phyloP scores from a whole-genome alignment of 23 red algal genomes.

The Gracilaria gracilis region DNA sequence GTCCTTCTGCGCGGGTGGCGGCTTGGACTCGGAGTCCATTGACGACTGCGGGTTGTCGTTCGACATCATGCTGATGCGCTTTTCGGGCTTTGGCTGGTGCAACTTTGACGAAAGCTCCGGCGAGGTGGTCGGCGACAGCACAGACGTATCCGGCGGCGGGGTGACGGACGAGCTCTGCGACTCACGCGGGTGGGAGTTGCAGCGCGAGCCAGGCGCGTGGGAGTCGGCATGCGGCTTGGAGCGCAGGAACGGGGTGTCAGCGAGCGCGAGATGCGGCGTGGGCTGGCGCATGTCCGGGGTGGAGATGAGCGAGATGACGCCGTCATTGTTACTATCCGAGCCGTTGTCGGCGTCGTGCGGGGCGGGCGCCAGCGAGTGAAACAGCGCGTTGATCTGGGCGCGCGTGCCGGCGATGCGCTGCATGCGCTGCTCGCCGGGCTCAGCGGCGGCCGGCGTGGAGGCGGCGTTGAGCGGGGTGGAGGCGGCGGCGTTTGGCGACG shows the following conservation, averaged over 20 bases:
- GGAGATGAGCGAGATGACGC: slow-evolving; percentile 64
- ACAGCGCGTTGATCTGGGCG: slow-evolving; percentile 58
- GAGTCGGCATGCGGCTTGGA: neutral
- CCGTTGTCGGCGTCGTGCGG: slow-evolving; percentile 11
- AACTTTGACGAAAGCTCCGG: slow-evolving; percentile 9
- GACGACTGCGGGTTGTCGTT: neutral
- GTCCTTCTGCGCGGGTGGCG: neutral
- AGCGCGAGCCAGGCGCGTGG: neutral
- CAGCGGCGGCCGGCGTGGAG: neutral
- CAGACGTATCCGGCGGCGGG: slow-evolving; percentile 36
- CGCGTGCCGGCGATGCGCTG: slow-evolving; percentile 35
- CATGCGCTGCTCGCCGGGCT: slow-evolving; percentile 4
- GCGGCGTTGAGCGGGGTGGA: neutral
- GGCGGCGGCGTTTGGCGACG: neutral
- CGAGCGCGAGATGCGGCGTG: neutral
- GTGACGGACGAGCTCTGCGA: slow-evolving; percentile 54
- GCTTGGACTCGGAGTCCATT: neutral
- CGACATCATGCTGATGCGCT: neutral
- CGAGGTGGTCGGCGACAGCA: slow-evolving; percentile 12
- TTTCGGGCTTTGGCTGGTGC: neutral
- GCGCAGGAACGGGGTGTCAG: slow-evolving; percentile 13
- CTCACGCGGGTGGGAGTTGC: neutral
- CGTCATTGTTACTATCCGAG: slow-evolving; percentile 34
- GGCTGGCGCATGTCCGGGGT: slow-evolving; percentile 38
- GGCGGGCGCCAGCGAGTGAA: neutral